Base-by-base conservation (phyloP, 176 grass and related monocot species). In the Elaeis guineensis region DNA sequence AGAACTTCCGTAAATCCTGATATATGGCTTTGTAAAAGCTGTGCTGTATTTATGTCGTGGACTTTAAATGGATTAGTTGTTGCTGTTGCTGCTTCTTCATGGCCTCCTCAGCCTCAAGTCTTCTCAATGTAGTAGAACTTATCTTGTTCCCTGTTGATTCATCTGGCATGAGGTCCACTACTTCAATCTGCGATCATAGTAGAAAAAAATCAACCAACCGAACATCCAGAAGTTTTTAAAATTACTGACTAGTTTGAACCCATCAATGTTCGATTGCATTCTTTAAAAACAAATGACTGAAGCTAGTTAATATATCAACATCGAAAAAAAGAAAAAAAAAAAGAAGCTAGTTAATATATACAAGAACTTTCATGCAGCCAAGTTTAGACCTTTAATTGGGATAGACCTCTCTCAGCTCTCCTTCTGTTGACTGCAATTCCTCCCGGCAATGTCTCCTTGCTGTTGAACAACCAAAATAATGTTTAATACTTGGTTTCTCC, bases 381-480 rank as follows among this genome's bases (percentile, higher is more conserved):
- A 62, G 52, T 26, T 50, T 6, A 25, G 29, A 97, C 92, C 92
- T 97, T 65, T 44, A 97, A 74, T 39, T 83, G 75, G 17, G 69
- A 73, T 59, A 90, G 75, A 5, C 87, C 81, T 79, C 49, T 88
- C 63, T 97, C 87, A 49, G 81, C 87, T 54, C 93, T 85, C 72
- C 85, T 98, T 60, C 63, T 86, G 65, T 97, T 97, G 24, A 92
- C 93, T 35, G 84, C 78, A 19, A 71, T 63, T 12, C 87, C 93
- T 66, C 87, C 93, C 12, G 72, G 72, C 49, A 91, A 65, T 11
- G 87, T 91, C 66, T 98, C 93, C 79, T 92, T 92, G 68, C 93
- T 98, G 63, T 55, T n/a, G 26, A 4, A 29, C 17, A 19, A 55
- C 35, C 6, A 9, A 39, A 39, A 39, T 7, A 39, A 39, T 11